These are phyloP conservation scores for Colletotrichum brevisporum DNA, from an alignment of 2,329 filamentous ascomycete species.

Conservation along the genomic window DNA sequence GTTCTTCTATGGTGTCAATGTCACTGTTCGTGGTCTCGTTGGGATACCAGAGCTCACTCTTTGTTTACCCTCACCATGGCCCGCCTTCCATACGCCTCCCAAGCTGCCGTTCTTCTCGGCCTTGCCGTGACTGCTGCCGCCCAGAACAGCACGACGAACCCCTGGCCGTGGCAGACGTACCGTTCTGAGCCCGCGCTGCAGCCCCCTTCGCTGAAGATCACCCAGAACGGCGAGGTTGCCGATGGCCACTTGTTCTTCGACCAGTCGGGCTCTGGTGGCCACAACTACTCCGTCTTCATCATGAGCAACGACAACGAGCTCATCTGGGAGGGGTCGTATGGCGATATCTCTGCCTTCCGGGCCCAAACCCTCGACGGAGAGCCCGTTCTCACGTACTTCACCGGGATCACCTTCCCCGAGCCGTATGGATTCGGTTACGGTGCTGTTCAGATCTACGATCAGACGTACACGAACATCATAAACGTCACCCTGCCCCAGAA, in stretches of 20 bases:
- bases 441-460: constrained; percentile 48
- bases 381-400: constrained; percentile 49
- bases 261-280: constrained; percentile 37
- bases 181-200: constrained; percentile 27
- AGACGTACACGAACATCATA: constrained; percentile 45
- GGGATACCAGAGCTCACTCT: neutral
- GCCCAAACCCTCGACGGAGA: constrained; percentile 49
- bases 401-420: constrained; percentile 45
- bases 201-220: constrained; percentile 24
- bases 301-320: constrained; percentile 49
- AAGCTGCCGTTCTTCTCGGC: constrained; percentile 4
- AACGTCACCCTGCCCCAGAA: constrained; percentile 23
- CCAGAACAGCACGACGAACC: constrained; percentile 23
- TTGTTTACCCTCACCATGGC: constrained; percentile 5
- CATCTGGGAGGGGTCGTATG: constrained; percentile 45
- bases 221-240: constrained; percentile 39
- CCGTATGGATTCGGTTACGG: constrained; percentile 50
- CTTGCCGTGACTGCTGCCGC: neutral
- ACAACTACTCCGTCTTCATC: constrained; percentile 41
- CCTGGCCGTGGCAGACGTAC: constrained; percentile 34
- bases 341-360: constrained; percentile 45
- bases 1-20: neutral
- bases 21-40: no score
- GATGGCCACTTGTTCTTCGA: constrained; percentile 48
- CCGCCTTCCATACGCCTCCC: neutral